Percentiles rank a stretch among this genome's conserved stretches.
Evolutionary conservation across 1,284 basidiomycete genomes (phyloP).

Genomic region (Fomitopsis schrenkii): DNA sequence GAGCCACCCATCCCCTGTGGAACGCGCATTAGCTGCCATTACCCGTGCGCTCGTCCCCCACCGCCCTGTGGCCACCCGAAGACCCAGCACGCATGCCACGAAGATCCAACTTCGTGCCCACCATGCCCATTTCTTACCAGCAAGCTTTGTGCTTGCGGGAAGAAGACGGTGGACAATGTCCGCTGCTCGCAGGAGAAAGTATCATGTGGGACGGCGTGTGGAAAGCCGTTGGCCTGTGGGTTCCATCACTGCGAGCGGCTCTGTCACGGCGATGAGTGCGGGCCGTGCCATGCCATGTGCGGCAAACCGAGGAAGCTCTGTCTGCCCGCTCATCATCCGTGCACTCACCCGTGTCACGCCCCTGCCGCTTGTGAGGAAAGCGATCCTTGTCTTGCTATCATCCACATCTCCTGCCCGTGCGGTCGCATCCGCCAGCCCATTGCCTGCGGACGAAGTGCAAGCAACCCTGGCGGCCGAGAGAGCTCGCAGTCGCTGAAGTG

Average conservation of each 20-base stretch:
- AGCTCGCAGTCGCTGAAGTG: slow-evolving; percentile 59
- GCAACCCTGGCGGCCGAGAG: slow-evolving; percentile 40
- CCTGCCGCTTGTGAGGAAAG: slow-evolving; percentile 79
- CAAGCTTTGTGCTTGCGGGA: slow-evolving; percentile 85
- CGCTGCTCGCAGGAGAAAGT: slow-evolving; percentile 82
- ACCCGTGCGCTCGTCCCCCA: slow-evolving; percentile 71
- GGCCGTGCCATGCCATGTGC: slow-evolving; percentile 70
- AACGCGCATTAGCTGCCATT: slow-evolving; percentile 70
- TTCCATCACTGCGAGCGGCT: slow-evolving; percentile 79
- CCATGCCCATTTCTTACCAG: slow-evolving; percentile 79
- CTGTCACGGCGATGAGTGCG: slow-evolving; percentile 81
- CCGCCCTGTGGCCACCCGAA: slow-evolving; percentile 80
- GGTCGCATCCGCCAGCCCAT: slow-evolving; percentile 72
- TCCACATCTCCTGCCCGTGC: slow-evolving; percentile 75
- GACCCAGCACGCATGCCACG: slow-evolving; percentile 78
- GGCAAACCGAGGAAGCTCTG: slow-evolving; percentile 82
- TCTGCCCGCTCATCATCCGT: slow-evolving; percentile 69
- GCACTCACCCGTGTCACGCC: slow-evolving; percentile 77
- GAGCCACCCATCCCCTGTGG: slow-evolving; percentile 78
- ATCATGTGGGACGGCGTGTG: slow-evolving; percentile 78
- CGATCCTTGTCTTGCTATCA: slow-evolving; percentile 64
- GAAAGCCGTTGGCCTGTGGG: slow-evolving; percentile 76
- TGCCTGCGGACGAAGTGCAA: slow-evolving; percentile 58
- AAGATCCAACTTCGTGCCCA: slow-evolving; percentile 62
- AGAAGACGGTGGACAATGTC: slow-evolving; percentile 67